Base-by-base conservation (phyloP, 2,329 filamentous ascomycete species). In the Hypoxylon sp. region DNA sequence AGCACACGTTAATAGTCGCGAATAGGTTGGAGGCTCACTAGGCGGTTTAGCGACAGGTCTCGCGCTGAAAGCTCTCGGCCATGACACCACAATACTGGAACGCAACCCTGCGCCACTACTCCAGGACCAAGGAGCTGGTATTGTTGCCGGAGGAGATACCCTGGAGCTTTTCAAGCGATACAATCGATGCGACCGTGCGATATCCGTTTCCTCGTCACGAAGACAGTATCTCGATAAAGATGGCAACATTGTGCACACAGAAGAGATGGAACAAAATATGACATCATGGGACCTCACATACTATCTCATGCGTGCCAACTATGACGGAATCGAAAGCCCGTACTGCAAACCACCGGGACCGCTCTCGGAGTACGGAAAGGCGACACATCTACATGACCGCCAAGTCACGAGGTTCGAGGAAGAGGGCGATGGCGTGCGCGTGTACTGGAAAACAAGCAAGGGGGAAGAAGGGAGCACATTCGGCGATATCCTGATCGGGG, bases 271-370 rank as follows among this genome's bases (percentile, higher is more conserved):
- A 21, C 75, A 78, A 60, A 66, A 68, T 47, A 78, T 78, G 76
- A 78, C 73, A 3, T 75, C 73, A 13, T 78, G 76, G 76, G 75
- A 78, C 45, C 46, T 78, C 25, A 64, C 74, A 6, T 78, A 78
- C 55, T 66, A 74, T 40, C 51, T 77, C 5, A 66, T 78, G 53
- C 68, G 76, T 20, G 74, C 74, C 48, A 73, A 75, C 42, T 76
- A 74, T 38, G 75, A 78, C 48, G 72, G 72, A 1, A 38, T 65
- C 7, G 38, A 63, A 23, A 70, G 63, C 37, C 15, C 61, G 0
- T 71, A 73, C 45, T 71, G 58, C 53, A 55, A 67, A 3, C 66
- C 64, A 0, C 69, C 69, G 2, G 48, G 48, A 1, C 57, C 61
- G 0, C 55, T 56, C 3, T 59, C 62, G 0, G 52, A 37, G 9